These are phyloP conservation scores for Gymnopus androsaceus DNA, from an alignment of 1,284 basidiomycete genomes.

Conservation along the genomic window DNA sequence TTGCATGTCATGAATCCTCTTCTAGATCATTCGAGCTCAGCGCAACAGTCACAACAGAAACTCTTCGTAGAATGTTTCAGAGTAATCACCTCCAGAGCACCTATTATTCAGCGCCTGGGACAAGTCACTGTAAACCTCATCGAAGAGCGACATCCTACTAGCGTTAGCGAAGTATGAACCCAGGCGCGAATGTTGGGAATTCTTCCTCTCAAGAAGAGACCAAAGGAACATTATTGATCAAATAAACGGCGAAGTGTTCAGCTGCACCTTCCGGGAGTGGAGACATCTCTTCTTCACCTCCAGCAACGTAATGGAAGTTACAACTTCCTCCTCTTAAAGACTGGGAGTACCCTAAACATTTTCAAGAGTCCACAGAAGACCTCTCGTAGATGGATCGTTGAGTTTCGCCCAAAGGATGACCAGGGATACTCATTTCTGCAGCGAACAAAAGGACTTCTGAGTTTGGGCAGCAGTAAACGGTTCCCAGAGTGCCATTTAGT, in stretches of 20 bases:
- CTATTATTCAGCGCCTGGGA: too few species aligned
- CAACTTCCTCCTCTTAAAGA: slow-evolving; percentile 39
- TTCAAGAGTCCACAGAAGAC: slow-evolving; percentile 1
- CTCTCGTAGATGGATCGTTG: slow-evolving; percentile 41
- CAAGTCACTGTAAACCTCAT: slow-evolving; percentile 14
- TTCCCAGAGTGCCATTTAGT: slow-evolving; percentile 43
- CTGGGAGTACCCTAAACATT: slow-evolving; percentile 14
- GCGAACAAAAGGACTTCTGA: slow-evolving; percentile 49
- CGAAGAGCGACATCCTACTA: slow-evolving; percentile 11
- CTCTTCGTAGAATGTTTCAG: slow-evolving; percentile 71
- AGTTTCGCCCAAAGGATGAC: slow-evolving; percentile 58
- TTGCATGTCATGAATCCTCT: slow-evolving; percentile 33
- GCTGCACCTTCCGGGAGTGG: slow-evolving; percentile 15
- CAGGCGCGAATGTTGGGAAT: neutral
- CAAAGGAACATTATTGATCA: neutral
- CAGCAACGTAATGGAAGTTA: slow-evolving; percentile 50
- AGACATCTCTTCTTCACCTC: slow-evolving; percentile 33
- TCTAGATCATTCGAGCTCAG: slow-evolving; percentile 63
- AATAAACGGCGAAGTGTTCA: slow-evolving; percentile 6
- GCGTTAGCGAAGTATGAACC: neutral
- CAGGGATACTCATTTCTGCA: slow-evolving; percentile 46
- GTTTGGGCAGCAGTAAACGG: slow-evolving; percentile 41
- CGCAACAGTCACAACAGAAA: slow-evolving; percentile 60
- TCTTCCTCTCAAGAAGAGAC: neutral
- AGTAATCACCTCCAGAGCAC: slow-evolving; percentile 21